A percentile compares a stretch with the other conserved stretches of the same genome.
These are phyloP conservation scores for Fusarium sp. DNA, from an alignment of 2,329 filamentous ascomycete genomes.

Conservation along the genomic window DNA sequence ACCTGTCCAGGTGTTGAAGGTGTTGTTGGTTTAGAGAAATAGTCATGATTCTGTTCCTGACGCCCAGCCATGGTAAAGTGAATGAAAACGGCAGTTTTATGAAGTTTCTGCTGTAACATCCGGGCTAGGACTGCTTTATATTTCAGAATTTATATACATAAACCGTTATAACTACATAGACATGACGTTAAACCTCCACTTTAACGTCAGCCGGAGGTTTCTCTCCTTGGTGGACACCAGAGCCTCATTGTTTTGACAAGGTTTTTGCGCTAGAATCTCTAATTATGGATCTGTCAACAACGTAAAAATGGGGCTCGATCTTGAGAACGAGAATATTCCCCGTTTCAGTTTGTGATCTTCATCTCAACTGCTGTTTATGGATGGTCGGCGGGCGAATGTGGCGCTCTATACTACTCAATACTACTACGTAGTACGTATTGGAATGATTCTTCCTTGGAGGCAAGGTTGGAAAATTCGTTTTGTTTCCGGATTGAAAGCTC, in stretches of 20 bases:
- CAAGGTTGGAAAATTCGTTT: background rate
- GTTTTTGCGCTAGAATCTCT: background rate
- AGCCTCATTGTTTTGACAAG: background rate
- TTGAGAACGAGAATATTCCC: background rate
- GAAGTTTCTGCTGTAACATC: background rate
- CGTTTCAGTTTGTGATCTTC: conserved; percentile 2
- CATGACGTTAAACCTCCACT: conserved; percentile 26
- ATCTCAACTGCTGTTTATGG: background rate
- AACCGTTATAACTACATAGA: background rate
- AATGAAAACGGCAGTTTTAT: background rate
- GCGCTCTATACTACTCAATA: background rate
- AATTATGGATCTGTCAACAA: conserved; percentile 1
- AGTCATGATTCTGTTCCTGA: conserved; percentile 13
- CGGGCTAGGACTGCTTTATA: background rate
- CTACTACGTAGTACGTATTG: too few relatives aligned
- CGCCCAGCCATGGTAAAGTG: background rate
- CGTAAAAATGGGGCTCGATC: conserved; percentile 3
- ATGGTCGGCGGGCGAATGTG: background rate
- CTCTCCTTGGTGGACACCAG: conserved; percentile 6
- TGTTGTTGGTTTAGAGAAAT: conserved; percentile 12
- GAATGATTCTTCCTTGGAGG: background rate
- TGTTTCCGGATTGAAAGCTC: too few relatives aligned
- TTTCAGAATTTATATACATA: background rate
- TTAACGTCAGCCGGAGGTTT: conserved; percentile 21
- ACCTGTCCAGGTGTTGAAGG: conserved; percentile 22